phyloP scores from a whole-genome alignment of 305 asterid species.

The Solanum hybrid region DNA sequence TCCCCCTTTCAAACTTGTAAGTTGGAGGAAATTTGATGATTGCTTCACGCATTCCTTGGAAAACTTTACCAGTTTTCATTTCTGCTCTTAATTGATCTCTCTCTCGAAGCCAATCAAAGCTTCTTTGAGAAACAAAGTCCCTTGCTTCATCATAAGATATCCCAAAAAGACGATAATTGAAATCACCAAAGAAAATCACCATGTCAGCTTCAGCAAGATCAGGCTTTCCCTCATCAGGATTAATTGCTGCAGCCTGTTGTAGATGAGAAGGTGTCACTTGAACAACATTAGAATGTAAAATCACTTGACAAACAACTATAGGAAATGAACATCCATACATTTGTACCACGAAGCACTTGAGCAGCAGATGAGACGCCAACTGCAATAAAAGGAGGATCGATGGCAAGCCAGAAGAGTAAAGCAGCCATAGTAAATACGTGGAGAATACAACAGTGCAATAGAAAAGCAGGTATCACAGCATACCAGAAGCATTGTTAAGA shows the following conservation, averaged over 20 bases:
- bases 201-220: conserved; percentile 92
- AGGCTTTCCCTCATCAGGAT: conserved; percentile 68
- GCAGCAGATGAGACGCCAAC: conserved; percentile 85
- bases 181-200: conserved; percentile 78
- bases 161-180: conserved; percentile 85
- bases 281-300: background rate
- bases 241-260: conserved; percentile 35
- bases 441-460: conserved; percentile 65
- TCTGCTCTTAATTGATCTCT: conserved; percentile 85
- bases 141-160: conserved; percentile 96
- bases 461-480: conserved; percentile 49
- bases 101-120: conserved; percentile 97
- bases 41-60: conserved; percentile 97
- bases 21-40: conserved; percentile 84
- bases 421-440: conserved; percentile 54
- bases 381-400: conserved; percentile 52
- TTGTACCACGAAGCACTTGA: conserved; percentile 60
- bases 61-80: conserved; percentile 84
- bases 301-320: background rate
- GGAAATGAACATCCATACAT: conserved; percentile 37
- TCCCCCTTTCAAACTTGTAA: conserved; percentile 88
- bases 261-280: conserved; percentile 8
- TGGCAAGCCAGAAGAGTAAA: conserved; percentile 67
- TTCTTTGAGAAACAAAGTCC: conserved; percentile 86
- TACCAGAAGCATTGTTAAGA: conserved; percentile 70